phyloP scores from a whole-genome alignment of 2,329 filamentous ascomycete species.

The Phyllosticta citriasiana region DNA sequence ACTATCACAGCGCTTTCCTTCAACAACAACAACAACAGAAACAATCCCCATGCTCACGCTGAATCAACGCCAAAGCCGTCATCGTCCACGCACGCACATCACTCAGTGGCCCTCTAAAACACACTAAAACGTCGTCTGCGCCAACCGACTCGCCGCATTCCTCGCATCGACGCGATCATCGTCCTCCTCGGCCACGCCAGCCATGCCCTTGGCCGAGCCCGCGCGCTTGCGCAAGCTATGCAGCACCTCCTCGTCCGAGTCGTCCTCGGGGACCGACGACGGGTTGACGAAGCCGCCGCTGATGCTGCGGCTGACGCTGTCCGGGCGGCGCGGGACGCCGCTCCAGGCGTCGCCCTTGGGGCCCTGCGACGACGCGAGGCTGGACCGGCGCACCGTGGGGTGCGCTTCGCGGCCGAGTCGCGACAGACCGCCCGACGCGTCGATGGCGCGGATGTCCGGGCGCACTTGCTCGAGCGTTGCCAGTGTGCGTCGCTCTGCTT shows the following conservation, averaged over 20 bases:
- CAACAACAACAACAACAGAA: neutral
- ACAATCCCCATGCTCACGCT: too few relatives aligned
- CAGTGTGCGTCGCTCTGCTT: constrained; percentile 83
- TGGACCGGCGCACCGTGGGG: constrained; percentile 62
- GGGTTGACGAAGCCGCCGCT: constrained; percentile 58
- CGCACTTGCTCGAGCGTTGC: constrained; percentile 89
- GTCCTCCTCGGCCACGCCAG: constrained; percentile 65
- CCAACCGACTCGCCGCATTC: constrained; percentile 88
- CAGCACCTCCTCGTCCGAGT: constrained; percentile 38
- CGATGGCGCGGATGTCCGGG: constrained; percentile 86
- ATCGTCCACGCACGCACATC: neutral
- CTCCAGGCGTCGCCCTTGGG: constrained; percentile 99
- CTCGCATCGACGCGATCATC: constrained; percentile 90
- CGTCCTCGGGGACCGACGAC: constrained; percentile 50
- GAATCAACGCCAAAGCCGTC: neutral
- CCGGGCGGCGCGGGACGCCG: constrained; percentile 70
- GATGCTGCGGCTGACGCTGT: constrained; percentile 67
- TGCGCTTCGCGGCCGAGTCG: constrained; percentile 82
- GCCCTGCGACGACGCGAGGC: constrained; percentile 78
- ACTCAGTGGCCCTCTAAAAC: too few relatives aligned
- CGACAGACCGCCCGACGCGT: constrained; percentile 79
- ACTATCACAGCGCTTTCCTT: too few relatives aligned
- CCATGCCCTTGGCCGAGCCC: constrained; percentile 41
- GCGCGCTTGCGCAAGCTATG: constrained; percentile 41
- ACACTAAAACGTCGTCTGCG: constrained; percentile 77